phyloP scores from a whole-genome alignment of 2,329 filamentous ascomycete species.

The Sordariomycetes sp. region DNA sequence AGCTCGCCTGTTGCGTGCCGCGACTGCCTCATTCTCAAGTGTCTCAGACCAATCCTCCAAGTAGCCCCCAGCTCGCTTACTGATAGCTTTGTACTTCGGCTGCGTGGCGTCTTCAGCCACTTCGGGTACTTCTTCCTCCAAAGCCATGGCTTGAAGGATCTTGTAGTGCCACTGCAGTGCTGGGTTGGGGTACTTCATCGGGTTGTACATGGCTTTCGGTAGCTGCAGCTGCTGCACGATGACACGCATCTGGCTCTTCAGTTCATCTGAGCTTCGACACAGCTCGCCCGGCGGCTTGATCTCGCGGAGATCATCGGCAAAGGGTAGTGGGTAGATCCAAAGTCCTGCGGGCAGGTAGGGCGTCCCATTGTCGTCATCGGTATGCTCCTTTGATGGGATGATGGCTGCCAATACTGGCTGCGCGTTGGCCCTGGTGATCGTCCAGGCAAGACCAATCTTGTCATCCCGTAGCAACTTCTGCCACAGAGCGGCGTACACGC shows the following conservation, averaged over 20 bases:
- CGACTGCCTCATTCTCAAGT: constrained; percentile 47
- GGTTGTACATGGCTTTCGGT: constrained; percentile 77
- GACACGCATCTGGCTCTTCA: constrained; percentile 74
- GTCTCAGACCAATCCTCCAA: constrained; percentile 67
- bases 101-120: constrained; percentile 67
- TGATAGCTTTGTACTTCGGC: constrained; percentile 79
- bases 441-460: constrained; percentile 85
- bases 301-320: constrained; percentile 77
- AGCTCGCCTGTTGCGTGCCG: constrained; percentile 25
- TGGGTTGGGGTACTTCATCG: constrained; percentile 82
- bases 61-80: constrained; percentile 76
- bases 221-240: constrained; percentile 82
- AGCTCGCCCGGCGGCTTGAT: constrained; percentile 51
- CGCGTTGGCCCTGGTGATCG: constrained; percentile 72
- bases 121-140: constrained; percentile 84
- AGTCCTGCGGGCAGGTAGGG: constrained; percentile 73
- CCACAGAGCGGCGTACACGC: constrained; percentile 86
- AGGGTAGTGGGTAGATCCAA: constrained; percentile 84
- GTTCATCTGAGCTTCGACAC: constrained; percentile 52
- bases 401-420: constrained; percentile 73
- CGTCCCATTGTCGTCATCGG: constrained; percentile 51
- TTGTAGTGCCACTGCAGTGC: constrained; percentile 95
- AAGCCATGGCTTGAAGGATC: constrained; percentile 81
- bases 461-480: constrained; percentile 72
- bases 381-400: constrained; percentile 61